Evolutionary conservation across 176 grass and related monocot genomes (phyloP).

Genomic region (barley (Hordeum vulgare)): MorexV3_pseudomolecules_assembly NC_058522.1:483363345-483363844

Average conservation of each 20-base stretch:
- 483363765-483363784: conserved; percentile 28
- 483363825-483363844: not conserved
- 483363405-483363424: conserved; percentile 91
- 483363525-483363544: conserved; percentile 51
- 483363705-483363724: conserved; percentile 56
- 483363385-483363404: conserved; percentile 45
- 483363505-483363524: conserved; percentile 9
- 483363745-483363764: conserved; percentile 42
- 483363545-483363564: conserved; percentile 68
- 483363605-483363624: conserved; percentile 1
- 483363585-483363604: conserved; percentile 59
- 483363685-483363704: conserved; percentile 66
- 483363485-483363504: conserved; percentile 23
- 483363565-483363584: conserved; percentile 55
- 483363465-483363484: not conserved
- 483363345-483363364: not conserved
- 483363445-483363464: conserved; percentile 39
- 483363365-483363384: not conserved
- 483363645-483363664: conserved; percentile 1
- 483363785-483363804: conserved; percentile 11
- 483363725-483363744: conserved; percentile 75
- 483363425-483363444: conserved; percentile 46
- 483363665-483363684: conserved; percentile 10
- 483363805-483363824: conserved; percentile 4
- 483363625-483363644: conserved; percentile 12